phyloP scores from a whole-genome alignment of 306 rosid species.

The Citrullus mucosospermus region DNA sequence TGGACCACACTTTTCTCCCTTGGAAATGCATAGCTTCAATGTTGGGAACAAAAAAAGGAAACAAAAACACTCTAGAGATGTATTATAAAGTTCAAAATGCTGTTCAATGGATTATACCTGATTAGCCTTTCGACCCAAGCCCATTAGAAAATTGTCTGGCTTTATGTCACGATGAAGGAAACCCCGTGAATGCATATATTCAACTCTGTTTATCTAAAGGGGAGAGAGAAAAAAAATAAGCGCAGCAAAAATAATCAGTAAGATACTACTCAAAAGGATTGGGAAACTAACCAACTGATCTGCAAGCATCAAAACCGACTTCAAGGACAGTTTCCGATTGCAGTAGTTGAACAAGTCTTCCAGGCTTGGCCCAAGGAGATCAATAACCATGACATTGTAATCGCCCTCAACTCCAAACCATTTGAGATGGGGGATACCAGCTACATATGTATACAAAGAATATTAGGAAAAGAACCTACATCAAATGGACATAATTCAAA shows the following conservation, averaged over 20 bases:
- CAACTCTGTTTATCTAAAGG: conserved; percentile 63
- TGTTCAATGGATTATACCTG: conserved; percentile 32
- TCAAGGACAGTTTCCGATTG: conserved; percentile 22
- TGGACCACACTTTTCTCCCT: background rate
- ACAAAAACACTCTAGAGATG: background rate
- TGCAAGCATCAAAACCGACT: conserved; percentile 27
- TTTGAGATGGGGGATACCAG: conserved; percentile 14
- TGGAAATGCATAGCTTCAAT: background rate
- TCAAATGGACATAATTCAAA: background rate
- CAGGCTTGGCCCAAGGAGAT: conserved; percentile 25
- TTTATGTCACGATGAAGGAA: conserved; percentile 80
- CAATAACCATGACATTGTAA: conserved; percentile 22
- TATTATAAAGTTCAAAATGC: background rate
- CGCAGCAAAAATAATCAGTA: background rate
- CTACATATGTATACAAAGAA: background rate
- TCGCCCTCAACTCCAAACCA: conserved; percentile 26
- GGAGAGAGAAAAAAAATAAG: conserved; percentile 11
- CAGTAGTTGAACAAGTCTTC: conserved; percentile 28
- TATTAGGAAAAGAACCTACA: background rate
- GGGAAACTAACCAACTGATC: conserved; percentile 25
- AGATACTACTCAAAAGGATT: background rate
- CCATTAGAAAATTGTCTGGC: conserved; percentile 84
- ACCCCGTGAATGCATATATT: conserved; percentile 75
- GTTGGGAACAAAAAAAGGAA: background rate
- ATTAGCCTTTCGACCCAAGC: conserved; percentile 70